Conservation (phyloP, 331 rosid genomes). For the Malus hybrid region DNA sequence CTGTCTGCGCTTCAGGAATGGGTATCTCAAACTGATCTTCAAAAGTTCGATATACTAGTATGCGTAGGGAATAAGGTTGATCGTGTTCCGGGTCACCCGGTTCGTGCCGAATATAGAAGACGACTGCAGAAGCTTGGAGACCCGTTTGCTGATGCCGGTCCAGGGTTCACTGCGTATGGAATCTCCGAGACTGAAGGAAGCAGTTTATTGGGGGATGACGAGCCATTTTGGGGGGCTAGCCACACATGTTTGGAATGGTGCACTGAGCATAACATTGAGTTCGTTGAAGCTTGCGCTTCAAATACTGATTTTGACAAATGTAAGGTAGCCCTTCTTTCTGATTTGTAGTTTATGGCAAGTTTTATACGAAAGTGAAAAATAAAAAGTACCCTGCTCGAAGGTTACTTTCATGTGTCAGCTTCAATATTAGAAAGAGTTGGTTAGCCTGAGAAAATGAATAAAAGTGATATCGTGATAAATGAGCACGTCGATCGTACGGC, state of each 20-base stretch:
- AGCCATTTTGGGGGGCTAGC: conserved; percentile 42
- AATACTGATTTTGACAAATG: conserved; percentile 78
- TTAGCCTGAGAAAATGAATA: not conserved
- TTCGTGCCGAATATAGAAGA: conserved; percentile 71
- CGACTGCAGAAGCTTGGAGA: conserved; percentile 43
- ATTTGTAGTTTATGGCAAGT: not conserved
- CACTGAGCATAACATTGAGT: conserved; percentile 65
- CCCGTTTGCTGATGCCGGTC: conserved; percentile 25
- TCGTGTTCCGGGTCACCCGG: conserved; percentile 71
- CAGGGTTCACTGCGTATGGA: conserved; percentile 50
- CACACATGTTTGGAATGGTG: conserved; percentile 75
- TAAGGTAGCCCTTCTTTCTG: conserved; percentile 19
- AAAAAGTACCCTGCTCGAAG: not conserved
- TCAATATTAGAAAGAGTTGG: not conserved
- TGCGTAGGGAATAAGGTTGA: conserved; percentile 92
- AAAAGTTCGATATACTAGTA: conserved; percentile 59
- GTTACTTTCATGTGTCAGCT: not conserved
- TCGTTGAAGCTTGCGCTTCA: conserved; percentile 77
- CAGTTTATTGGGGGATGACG: conserved; percentile 59
- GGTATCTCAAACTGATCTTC: conserved; percentile 58
- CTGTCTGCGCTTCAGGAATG: conserved; percentile 55
- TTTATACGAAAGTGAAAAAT: not conserved
- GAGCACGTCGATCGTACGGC: not conserved
- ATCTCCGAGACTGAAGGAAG: conserved; percentile 77
- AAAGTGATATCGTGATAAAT: not conserved